These are phyloP conservation scores for Alternaria metachromatica DNA, from an alignment of 2,329 filamentous ascomycete species.

Conservation along the genomic window DNA sequence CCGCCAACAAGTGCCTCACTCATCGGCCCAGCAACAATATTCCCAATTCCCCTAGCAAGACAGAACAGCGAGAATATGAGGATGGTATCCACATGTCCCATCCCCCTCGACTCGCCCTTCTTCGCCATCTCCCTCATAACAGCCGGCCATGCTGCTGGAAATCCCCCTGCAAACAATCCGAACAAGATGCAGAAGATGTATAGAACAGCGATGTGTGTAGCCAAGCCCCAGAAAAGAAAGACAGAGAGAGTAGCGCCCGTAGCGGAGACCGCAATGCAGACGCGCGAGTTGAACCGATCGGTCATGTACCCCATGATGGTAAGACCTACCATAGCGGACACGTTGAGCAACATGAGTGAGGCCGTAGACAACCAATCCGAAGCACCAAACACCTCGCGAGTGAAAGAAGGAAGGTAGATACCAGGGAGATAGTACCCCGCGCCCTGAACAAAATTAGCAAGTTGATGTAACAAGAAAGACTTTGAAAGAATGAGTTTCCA, in stretches of 20 bases:
- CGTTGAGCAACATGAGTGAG: neutral
- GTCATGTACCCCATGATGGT: neutral
- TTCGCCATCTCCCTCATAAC: conserved; percentile 19
- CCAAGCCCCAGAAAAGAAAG: conserved; percentile 57
- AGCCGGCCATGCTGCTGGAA: conserved; percentile 29
- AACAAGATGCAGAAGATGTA: conserved; percentile 41
- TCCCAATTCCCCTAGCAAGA: neutral
- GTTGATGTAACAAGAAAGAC: conserved; percentile 24
- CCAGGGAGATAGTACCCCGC: conserved; percentile 50
- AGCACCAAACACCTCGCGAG: conserved; percentile 31
- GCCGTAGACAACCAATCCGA: conserved; percentile 34
- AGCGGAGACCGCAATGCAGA: conserved; percentile 51
- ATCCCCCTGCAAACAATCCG: conserved; percentile 41
- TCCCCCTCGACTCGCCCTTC: neutral
- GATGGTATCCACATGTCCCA: conserved; percentile 1
- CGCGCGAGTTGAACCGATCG: conserved; percentile 43
- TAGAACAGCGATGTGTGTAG: conserved; percentile 45
- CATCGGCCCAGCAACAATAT: neutral
- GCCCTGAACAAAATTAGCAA: conserved; percentile 45
- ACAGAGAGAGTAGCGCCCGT: conserved; percentile 49
- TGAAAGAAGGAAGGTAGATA: conserved; percentile 48
- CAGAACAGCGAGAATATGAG: neutral
- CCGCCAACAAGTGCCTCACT: neutral
- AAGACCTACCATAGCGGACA: neutral
- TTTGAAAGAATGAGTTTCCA: neutral